Evolutionary conservation across 2,329 filamentous ascomycete species (phyloP).

Genomic region (Talaromyces amestolkiae): DNA sequence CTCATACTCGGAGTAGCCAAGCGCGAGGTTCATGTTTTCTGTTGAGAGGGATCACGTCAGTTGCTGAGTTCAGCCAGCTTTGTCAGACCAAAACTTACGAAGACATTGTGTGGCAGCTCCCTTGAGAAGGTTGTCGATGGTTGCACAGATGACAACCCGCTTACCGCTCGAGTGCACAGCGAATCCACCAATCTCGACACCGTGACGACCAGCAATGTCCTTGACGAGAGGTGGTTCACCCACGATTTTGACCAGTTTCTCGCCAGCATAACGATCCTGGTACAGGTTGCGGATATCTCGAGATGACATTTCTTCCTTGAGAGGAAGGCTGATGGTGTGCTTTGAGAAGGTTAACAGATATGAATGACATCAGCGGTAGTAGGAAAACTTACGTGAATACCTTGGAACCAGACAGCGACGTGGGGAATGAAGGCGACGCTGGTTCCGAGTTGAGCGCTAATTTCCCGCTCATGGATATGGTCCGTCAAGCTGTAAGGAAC

Average conservation of each 20-base stretch:
- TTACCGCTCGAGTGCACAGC: slow-evolving; percentile 87
- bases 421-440: slow-evolving; percentile 86
- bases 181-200: slow-evolving; percentile 91
- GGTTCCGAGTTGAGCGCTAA: slow-evolving; percentile 71
- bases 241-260: slow-evolving; percentile 89
- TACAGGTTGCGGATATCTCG: slow-evolving; percentile 92
- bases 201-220: slow-evolving; percentile 78
- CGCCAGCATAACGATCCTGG: slow-evolving; percentile 92
- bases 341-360: slow-evolving; percentile 25
- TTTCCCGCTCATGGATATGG: slow-evolving; percentile 93
- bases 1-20: slow-evolving; percentile 84
- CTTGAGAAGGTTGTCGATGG: slow-evolving; percentile 92
- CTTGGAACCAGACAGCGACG: slow-evolving; percentile 95
- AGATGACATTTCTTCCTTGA: slow-evolving; percentile 81
- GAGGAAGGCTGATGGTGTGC: slow-evolving; percentile 85
- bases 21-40: slow-evolving; percentile 93
- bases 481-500: slow-evolving; percentile 89
- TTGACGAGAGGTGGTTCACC: slow-evolving; percentile 86
- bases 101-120: slow-evolving; percentile 89
- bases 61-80: not conserved
- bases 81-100: slow-evolving; percentile 57
- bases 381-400: slow-evolving; percentile 63
- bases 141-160: slow-evolving; percentile 89
- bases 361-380: not conserved
- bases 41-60: slow-evolving; percentile 14